Base-by-base conservation (phyloP, 257 asterid species). In the Ilex asprella region DNA sequence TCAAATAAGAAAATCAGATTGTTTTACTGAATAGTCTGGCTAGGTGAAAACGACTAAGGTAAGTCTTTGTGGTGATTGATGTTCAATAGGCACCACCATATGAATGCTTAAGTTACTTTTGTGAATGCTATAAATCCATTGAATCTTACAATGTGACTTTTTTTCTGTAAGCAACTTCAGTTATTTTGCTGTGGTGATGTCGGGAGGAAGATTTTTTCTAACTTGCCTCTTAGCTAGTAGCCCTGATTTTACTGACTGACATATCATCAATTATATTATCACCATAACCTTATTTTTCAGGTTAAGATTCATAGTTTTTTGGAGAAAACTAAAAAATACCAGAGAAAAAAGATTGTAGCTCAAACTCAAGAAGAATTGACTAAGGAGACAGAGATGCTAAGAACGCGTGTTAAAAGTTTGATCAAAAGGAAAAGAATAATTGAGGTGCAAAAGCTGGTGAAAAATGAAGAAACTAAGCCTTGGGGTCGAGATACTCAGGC, bases 401-500 rank as follows among this genome's bases (percentile, higher is more conserved):
- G 91, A 61, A 87, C 79, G 46, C 95, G 97, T 55, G 90, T 92
- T 29, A 75, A 82, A 81, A 76, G 76, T 77, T 78, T 92, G 71
- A 84, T 89, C 65, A 83, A 64, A 71, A 81, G 79, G 73, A 84
- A 86, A 62, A 81, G 77, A 82, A 69, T 83, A 35, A 59, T 73
- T 61, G 95, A 85, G 67, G 91, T 78, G n/a, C 89, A 81, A 66
- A 92, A 74, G 83, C 86, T 92, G 68, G 77, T 92, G 73, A 82
- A 83, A 74, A 85, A 68, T 73, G 97, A 92, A 69, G 86, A 81
- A 63, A 59, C 73, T 54, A 76, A 86, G 84, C 39, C 91, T 47
- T 92, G 98, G 98, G 84, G 85, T 61, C 83, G 79, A 76, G 95
- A 76, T 55, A 80, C 65, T 54, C 96, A 86, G 70, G 98, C 97